Evolutionary conservation across 495 filamentous ascomycete species (phyloP).

Genomic region (Chaetomium cochliodes): DNA sequence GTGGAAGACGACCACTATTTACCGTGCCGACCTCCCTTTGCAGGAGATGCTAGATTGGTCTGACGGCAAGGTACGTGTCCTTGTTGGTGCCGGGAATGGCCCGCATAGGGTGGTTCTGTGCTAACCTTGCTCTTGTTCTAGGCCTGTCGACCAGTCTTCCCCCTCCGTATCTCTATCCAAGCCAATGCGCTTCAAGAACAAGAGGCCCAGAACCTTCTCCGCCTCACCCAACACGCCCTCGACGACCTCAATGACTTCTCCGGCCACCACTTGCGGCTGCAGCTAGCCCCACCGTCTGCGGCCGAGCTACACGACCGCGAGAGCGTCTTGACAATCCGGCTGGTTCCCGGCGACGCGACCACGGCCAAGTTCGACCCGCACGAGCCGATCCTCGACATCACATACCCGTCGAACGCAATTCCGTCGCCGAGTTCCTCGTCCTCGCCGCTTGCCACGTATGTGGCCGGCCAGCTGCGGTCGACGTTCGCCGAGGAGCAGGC

Average conservation of each 20-base stretch:
- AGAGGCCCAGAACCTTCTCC: constrained; percentile 75
- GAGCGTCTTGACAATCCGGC: constrained; percentile 69
- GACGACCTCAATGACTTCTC: constrained; percentile 91
- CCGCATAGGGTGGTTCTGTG: background rate
- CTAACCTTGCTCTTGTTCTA: constrained; percentile 36
- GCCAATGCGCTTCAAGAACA: constrained; percentile 62
- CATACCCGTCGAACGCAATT: constrained; percentile 72
- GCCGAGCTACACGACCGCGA: constrained; percentile 32
- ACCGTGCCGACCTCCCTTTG: constrained; percentile 81
- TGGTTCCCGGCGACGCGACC: constrained; percentile 63
- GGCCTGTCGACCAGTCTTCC: constrained; percentile 86
- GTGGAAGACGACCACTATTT: constrained; percentile 94
- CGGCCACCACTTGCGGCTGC: constrained; percentile 80
- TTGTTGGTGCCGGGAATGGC: background rate
- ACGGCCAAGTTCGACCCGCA: constrained; percentile 64
- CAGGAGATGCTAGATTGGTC: constrained; percentile 90
- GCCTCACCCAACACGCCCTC: constrained; percentile 82
- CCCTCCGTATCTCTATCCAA: constrained; percentile 76
- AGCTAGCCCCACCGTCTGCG: constrained; percentile 52
- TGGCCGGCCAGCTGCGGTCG: constrained; percentile 73
- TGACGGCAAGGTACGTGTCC: constrained; percentile 71
- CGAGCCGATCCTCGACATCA: constrained; percentile 71
- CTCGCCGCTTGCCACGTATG: constrained; percentile 73
- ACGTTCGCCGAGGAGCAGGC: constrained; percentile 88
- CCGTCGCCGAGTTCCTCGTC: constrained; percentile 67